Conservation (phyloP, 2,329 filamentous ascomycete species). For the Aspergillus sp. region DNA sequence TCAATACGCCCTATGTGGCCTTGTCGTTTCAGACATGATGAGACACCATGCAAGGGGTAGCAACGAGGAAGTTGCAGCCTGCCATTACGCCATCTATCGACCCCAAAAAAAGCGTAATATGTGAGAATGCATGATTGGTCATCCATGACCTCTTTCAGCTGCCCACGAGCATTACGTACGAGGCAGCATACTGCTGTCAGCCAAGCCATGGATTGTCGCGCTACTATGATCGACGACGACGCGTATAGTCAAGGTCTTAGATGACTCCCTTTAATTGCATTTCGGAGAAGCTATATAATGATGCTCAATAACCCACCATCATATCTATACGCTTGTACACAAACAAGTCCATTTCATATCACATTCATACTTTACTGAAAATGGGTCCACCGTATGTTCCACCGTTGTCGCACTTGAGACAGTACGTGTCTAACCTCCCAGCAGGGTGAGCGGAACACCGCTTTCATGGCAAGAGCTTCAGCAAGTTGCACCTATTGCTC, state of each 20-base stretch:
- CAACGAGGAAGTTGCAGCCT: not conserved
- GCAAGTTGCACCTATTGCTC: constrained; percentile 1
- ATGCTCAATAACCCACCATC: not conserved
- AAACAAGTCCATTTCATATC: not conserved
- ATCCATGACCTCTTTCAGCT: not conserved
- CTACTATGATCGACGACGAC: not conserved
- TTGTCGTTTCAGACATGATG: not conserved
- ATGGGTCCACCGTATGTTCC: constrained; percentile 5
- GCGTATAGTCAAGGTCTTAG: not conserved
- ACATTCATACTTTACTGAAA: not conserved
- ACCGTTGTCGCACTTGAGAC: too few species aligned
- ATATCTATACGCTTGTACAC: not conserved
- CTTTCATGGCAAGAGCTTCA: constrained; percentile 6
- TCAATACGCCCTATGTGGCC: not conserved
- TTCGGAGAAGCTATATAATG: not conserved
- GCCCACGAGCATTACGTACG: not conserved
- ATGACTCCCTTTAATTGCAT: not conserved
- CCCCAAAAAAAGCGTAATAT: not conserved
- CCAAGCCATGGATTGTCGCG: not conserved
- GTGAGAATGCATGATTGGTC: not conserved
- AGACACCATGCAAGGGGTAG: constrained; percentile 4
- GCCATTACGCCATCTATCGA: not conserved
- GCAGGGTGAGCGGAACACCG: not conserved
- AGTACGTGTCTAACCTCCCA: not conserved
- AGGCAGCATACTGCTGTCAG: not conserved